Base-by-base conservation (phyloP, 108 stramenopile genomes). In the Pseudonitzschia delicatissima region DNA sequence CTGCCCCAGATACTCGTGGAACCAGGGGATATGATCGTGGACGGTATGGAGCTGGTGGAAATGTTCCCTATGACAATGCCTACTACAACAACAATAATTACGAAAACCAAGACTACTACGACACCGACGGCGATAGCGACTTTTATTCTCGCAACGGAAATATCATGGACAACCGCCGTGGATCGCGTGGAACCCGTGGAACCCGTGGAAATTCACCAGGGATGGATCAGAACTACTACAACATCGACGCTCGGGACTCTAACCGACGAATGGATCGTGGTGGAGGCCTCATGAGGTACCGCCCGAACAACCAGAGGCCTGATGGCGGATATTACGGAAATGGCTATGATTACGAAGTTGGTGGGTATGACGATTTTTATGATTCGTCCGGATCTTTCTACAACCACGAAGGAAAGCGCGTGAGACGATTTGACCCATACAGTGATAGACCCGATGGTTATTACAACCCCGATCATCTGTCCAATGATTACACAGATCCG, bases 51-150 rank as follows among this genome's bases (percentile, higher is more conserved):
- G 37, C 23, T 40, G 59, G 59, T 5, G 39, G 60, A 18, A 40
- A 61, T 40, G 28, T 61, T 20, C 39, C 39, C 3, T 37, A 61
- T 26, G 39, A 61, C 20, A 42, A 15, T 42, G 60, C 28, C 7
- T 61, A 26, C 60, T 61, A 42, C 55, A 57, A 57, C 55, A 57
- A 57, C 31, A n/a, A n/a, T n/a, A 26, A 33, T 57, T 57, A 57
- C 37, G 39, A 42, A 18, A 23, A 39, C 18, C 20, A 27, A 11
- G 29, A 26, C 13, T 53, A 53, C 52, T 13, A 53, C 37, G 40
- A 39, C 39, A 25, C 5, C 21, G 53, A 55, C 0, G 26, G 32
- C 13, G 53, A 55, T 27, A 27, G 31, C 17, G 53, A 55, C 13
- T 55, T 28, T 29, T 55, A 55, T 55, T 55, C 53, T 2, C 53